phyloP scores from a whole-genome alignment of 2,329 filamentous ascomycete species.

The Neonectria neomacrospora region DNA sequence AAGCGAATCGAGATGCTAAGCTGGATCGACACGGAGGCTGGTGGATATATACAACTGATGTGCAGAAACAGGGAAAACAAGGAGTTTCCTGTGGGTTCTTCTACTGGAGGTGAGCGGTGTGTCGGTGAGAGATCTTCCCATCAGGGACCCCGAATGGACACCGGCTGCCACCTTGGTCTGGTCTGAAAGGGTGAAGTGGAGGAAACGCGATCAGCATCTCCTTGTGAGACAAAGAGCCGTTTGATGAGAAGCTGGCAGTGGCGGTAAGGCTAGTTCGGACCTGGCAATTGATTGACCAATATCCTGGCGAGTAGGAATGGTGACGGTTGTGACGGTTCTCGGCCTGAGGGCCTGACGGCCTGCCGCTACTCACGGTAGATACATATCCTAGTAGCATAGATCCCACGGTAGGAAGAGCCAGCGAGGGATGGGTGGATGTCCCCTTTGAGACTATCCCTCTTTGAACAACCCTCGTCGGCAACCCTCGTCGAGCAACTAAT shows the following conservation, averaged over 20 bases:
- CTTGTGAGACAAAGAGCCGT: background rate
- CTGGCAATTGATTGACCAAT: constrained; percentile 15
- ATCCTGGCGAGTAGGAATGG: background rate
- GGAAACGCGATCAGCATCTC: background rate
- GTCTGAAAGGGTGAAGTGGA: background rate
- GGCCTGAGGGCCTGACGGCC: background rate
- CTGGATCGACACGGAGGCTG: background rate
- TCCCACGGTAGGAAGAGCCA: background rate
- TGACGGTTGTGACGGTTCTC: background rate
- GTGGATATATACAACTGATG: background rate
- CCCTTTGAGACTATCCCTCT: background rate
- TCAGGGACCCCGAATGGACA: background rate
- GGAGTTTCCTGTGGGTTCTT: background rate
- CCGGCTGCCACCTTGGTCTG: background rate
- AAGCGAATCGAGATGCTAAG: background rate
- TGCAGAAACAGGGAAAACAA: background rate
- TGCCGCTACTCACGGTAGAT: constrained; percentile 1
- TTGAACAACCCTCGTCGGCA: background rate
- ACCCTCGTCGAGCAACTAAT: constrained; percentile 1
- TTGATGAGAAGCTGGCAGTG: constrained; percentile 13
- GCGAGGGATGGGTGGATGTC: constrained; percentile 1
- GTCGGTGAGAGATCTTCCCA: background rate
- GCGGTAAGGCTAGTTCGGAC: constrained; percentile 17
- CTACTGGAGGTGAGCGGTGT: background rate
- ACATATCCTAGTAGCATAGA: too few relatives aligned